Evolutionary conservation across 306 rosid genomes (phyloP), one percentile per base, ranked within the genome.

Genomic region (Corylus americana): DNA sequence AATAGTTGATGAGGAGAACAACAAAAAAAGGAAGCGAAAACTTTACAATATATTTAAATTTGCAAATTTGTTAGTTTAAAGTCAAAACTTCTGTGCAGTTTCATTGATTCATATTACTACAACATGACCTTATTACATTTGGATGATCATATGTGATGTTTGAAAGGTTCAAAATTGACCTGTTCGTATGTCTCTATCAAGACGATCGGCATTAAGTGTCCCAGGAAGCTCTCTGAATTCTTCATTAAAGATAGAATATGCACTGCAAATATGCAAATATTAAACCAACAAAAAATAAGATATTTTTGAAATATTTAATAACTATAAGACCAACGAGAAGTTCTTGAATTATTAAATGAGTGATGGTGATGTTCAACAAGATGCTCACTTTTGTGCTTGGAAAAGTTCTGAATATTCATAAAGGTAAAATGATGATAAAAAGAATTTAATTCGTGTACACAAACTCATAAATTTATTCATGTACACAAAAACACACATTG

Each of bases 171-270:
- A 95, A 74, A 95, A 78, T 83, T 91, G 99, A 74, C 97, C 99
- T 29, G 97, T 85, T 84, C 98, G 87, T 73, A 93, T 85, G 77
- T 93, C 94, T 82, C 98, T 86, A 80, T 95, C 97, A 48, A 95
- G 78, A 61, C 90, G 91, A 81, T 95, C 99, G 3, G 98, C 98
- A 63, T 93, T 95, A 2, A 91, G 89, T 14, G 97, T 93, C 69
- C 98, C 94, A 0, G 97, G 99, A 80, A 95, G 97, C 90, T 95
- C 98, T 86, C 89, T 89, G 71, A 93, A 95, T 84, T 89, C 94
- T 91, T 95, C 98, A 77, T 93, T 93, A 92, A 93, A 93, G 80
- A 95, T 91, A 25, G 98, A 95, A 85, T 95, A 95, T 42, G 98
- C 98, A 84, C 98, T 91, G 94, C 82, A 87, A 76, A 71, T 12